phyloP scores from a whole-genome alignment of 2,329 filamentous ascomycete species.

The Rutstroemia sp. region DNA sequence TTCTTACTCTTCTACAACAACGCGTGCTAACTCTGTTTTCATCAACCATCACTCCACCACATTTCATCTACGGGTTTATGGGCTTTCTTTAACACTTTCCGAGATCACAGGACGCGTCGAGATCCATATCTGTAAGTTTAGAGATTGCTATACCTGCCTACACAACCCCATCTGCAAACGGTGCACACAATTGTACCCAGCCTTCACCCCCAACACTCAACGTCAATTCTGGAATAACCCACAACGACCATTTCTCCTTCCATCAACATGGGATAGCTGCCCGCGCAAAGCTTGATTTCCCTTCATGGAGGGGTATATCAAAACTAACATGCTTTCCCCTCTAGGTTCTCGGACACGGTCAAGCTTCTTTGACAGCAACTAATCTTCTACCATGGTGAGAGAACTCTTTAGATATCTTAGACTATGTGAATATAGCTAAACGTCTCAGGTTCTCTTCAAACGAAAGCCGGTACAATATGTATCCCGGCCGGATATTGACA shows the following conservation, averaged over 20 bases:
- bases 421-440: slow-evolving; percentile 10
- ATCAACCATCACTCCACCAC: slow-evolving; percentile 21
- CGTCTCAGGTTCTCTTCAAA: slow-evolving; percentile 78
- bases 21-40: slow-evolving; percentile 17
- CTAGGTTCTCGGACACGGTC: slow-evolving; percentile 16
- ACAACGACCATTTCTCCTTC: slow-evolving; percentile 5
- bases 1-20: slow-evolving; percentile 26
- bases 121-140: slow-evolving; percentile 23
- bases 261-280: slow-evolving; percentile 6
- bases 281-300: slow-evolving; percentile 7
- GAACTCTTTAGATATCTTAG: background rate
- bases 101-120: slow-evolving; percentile 24
- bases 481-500: slow-evolving; percentile 61
- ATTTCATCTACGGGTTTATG: slow-evolving; percentile 29
- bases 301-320: slow-evolving; percentile 14
- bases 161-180: background rate
- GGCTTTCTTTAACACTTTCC: slow-evolving; percentile 16
- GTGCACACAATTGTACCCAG: background rate
- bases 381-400: slow-evolving; percentile 24
- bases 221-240: slow-evolving; percentile 10
- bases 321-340: slow-evolving; percentile 19
- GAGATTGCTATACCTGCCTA: slow-evolving; percentile 12
- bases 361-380: slow-evolving; percentile 10
- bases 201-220: slow-evolving; percentile 2
- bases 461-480: slow-evolving; percentile 87